Evolutionary conservation across 202 grass and related monocot genomes (phyloP).

Genomic region (Cymbopogon flexuosus): DNA sequence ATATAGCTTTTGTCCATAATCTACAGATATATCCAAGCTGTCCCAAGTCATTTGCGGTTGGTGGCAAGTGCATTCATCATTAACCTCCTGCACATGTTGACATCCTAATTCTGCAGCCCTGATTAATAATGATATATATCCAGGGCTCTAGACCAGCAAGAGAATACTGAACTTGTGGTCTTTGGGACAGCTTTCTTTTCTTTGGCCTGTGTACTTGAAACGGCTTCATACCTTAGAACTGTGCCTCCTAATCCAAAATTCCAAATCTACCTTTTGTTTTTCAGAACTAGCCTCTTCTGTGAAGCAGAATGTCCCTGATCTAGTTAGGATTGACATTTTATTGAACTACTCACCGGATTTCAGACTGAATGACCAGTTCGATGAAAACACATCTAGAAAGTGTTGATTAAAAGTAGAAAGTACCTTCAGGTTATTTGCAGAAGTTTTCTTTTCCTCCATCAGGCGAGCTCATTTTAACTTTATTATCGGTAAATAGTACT

Average conservation of each 20-base stretch:
- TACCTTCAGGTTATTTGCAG: neutral
- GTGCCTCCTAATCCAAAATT: neutral
- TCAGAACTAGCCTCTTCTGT: neutral
- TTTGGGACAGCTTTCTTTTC: neutral
- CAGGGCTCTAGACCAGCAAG: neutral
- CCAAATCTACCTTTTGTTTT: neutral
- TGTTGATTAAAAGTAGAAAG: neutral
- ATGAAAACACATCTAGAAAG: neutral
- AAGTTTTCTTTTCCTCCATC: no score
- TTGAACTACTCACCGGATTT: neutral
- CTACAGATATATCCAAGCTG: constrained; percentile 16
- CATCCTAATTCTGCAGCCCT: neutral
- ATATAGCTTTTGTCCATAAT: constrained; percentile 43
- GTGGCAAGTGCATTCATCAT: neutral
- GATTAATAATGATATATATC: neutral
- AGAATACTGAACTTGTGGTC: neutral
- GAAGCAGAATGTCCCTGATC: neutral
- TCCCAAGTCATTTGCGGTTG: neutral
- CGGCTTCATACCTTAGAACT: neutral
- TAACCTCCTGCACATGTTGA: neutral
- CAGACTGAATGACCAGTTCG: neutral
- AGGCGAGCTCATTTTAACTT: neutral
- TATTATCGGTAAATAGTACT: no score
- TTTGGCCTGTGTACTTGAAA: neutral
- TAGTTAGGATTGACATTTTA: neutral